Percentiles rank a stretch among this genome's conserved stretches.
phyloP scores from a whole-genome alignment of 768 basidiomycete genomes.

The Jaapia argillacea region DNA sequence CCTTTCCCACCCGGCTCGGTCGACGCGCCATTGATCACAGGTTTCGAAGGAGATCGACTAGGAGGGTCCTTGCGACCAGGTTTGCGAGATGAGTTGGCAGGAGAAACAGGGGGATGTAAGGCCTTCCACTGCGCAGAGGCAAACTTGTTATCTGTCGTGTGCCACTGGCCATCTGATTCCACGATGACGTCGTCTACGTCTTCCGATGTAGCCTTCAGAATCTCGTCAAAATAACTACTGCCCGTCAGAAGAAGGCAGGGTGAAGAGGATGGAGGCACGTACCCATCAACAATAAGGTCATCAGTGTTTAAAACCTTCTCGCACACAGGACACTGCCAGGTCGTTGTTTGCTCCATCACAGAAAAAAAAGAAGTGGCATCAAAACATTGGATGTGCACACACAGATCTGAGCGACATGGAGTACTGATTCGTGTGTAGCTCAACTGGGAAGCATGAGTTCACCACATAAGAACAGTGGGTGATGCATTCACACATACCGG shows the following conservation, averaged over 20 bases:
- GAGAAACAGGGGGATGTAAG: slow-evolving; percentile 23
- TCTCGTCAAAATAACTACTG: slow-evolving; percentile 77
- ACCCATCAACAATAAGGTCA: slow-evolving; percentile 92
- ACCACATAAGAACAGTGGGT: background rate
- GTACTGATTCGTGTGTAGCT: slow-evolving; percentile 78
- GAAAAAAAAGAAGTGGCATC: slow-evolving; percentile 92
- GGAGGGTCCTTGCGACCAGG: slow-evolving; percentile 7
- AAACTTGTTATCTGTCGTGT: slow-evolving; percentile 80
- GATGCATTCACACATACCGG: slow-evolving; percentile 49
- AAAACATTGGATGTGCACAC: slow-evolving; percentile 91
- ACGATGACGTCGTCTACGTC: slow-evolving; percentile 86
- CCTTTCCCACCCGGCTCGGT: slow-evolving; percentile 24
- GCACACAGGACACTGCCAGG: slow-evolving; percentile 93
- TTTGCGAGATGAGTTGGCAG: slow-evolving; percentile 16
- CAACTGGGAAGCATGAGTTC: slow-evolving; percentile 32
- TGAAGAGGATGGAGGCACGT: slow-evolving; percentile 13
- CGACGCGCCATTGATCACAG: slow-evolving; percentile 14
- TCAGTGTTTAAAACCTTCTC: slow-evolving; percentile 67
- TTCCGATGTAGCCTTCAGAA: slow-evolving; percentile 69
- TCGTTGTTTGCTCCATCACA: slow-evolving; percentile 94
- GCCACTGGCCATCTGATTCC: slow-evolving; percentile 95
- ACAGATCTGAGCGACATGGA: slow-evolving; percentile 80
- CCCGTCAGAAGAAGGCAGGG: slow-evolving; percentile 3
- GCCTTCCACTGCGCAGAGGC: slow-evolving; percentile 67
- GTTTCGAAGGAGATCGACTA: slow-evolving; percentile 13